Percentiles rank a stretch among this genome's conserved stretches.
Conservation (phyloP, 83 land plant genomes). For the Picea abies region DNA sequence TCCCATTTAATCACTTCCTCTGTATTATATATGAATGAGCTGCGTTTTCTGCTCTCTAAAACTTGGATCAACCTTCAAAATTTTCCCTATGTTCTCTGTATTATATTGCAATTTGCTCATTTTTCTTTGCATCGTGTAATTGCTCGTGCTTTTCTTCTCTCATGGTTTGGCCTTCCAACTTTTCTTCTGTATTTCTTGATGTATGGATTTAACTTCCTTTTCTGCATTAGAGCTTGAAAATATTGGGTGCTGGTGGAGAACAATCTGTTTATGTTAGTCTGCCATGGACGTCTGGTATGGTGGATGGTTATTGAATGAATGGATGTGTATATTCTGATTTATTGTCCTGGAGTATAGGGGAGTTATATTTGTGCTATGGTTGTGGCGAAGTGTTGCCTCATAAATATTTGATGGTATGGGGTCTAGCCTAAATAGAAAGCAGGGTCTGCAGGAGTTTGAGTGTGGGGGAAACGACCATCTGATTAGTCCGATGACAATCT, state of each 20-base stretch:
- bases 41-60: too few species aligned
- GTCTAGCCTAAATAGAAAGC: neutral
- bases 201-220: neutral
- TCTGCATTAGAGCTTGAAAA: neutral
- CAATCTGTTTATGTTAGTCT: neutral
- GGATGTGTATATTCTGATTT: neutral
- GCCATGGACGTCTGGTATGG: neutral
- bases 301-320: neutral
- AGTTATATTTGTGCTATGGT: neutral
- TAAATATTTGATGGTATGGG: neutral
- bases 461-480: neutral
- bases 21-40: too few species aligned
- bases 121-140: neutral
- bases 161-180: too few species aligned
- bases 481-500: too few species aligned
- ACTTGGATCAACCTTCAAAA: too few species aligned
- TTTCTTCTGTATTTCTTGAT: neutral
- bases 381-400: neutral
- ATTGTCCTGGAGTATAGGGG: neutral
- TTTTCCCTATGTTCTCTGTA: too few species aligned
- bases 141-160: neutral
- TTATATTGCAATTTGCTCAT: too few species aligned
- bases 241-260: neutral
- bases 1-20: neutral
- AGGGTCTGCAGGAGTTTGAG: too few species aligned